Evolutionary conservation across 768 basidiomycete species (phyloP).

Genomic region (Boletellus emodensis): DNA sequence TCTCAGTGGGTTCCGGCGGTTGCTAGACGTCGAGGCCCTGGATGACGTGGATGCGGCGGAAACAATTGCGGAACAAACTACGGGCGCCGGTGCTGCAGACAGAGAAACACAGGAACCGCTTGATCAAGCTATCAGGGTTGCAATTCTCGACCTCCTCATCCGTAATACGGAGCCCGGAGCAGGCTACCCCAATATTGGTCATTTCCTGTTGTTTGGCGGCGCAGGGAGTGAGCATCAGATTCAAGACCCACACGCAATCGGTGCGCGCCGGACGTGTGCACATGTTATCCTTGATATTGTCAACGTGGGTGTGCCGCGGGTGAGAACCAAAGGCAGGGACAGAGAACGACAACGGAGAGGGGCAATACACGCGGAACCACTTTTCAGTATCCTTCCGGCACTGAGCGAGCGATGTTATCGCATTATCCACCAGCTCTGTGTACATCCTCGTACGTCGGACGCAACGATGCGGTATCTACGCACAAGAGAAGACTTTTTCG

Average conservation of each 20-base stretch:
- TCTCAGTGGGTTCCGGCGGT: constrained; percentile 67
- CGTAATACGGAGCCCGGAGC: constrained; percentile 62
- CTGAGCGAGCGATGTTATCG: constrained; percentile 85
- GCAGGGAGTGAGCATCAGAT: constrained; percentile 58
- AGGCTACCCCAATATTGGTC: constrained; percentile 78
- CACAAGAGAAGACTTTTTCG: constrained; percentile 85
- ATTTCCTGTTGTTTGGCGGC: constrained; percentile 79
- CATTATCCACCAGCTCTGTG: constrained; percentile 80
- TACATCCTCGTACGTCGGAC: constrained; percentile 79
- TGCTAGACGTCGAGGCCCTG: constrained; percentile 57
- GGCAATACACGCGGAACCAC: constrained; percentile 37
- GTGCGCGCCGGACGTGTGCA: constrained; percentile 64
- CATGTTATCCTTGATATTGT: constrained; percentile 80
- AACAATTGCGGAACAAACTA: constrained; percentile 53
- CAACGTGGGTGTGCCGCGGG: constrained; percentile 64
- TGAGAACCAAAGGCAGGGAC: constrained; percentile 44
- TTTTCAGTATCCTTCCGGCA: constrained; percentile 63
- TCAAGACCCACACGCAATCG: constrained; percentile 74
- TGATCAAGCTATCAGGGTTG: constrained; percentile 66
- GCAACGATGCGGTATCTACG: constrained; percentile 82
- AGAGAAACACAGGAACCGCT: constrained; percentile 43
- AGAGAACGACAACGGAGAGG: constrained; percentile 29
- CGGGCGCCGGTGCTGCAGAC: constrained; percentile 72
- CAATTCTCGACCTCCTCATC: constrained; percentile 78
- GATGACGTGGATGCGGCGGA: constrained; percentile 62